A percentile compares a stretch with the other conserved stretches of the same genome.
Conservation (phyloP, 2,329 filamentous ascomycete genomes). For the Byssothecium circinans region DNA sequence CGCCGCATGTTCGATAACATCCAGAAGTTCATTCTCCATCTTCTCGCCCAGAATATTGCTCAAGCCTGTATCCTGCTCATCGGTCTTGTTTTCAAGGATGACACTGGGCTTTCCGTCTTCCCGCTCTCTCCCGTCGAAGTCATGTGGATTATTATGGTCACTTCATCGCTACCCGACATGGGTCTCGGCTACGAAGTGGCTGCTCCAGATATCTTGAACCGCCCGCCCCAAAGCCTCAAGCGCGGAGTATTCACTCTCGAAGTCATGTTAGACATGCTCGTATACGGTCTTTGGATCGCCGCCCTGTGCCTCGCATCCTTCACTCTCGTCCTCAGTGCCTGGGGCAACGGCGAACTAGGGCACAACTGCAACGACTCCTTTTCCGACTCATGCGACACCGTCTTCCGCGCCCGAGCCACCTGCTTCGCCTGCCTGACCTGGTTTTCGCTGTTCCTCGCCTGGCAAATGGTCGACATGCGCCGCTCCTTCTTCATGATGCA, state of each 20-base stretch:
- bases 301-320: constrained; percentile 40
- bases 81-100: constrained; percentile 79
- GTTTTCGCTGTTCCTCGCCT: constrained; percentile 75
- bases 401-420: constrained; percentile 63
- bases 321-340: constrained; percentile 39
- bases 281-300: constrained; percentile 43
- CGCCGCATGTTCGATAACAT: constrained; percentile 87
- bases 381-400: constrained; percentile 34
- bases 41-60: constrained; percentile 79
- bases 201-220: constrained; percentile 73
- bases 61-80: constrained; percentile 80
- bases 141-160: constrained; percentile 94
- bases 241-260: constrained; percentile 44
- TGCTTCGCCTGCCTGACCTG: constrained; percentile 75
- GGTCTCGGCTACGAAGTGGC: constrained; percentile 80
- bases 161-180: constrained; percentile 84
- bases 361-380: constrained; percentile 40
- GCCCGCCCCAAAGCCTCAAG: constrained; percentile 69
- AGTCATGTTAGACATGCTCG: constrained; percentile 43
- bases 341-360: constrained; percentile 38
- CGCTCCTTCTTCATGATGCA: constrained; percentile 76
- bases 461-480: constrained; percentile 75
- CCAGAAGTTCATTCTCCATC: constrained; percentile 78
- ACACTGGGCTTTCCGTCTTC: constrained; percentile 73
- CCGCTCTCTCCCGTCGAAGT: constrained; percentile 84